Evolutionary conservation across 1,139 yeast species (phyloP), one percentile per base, ranked within the genome.

Genomic region (Kodamaea plutei): DNA sequence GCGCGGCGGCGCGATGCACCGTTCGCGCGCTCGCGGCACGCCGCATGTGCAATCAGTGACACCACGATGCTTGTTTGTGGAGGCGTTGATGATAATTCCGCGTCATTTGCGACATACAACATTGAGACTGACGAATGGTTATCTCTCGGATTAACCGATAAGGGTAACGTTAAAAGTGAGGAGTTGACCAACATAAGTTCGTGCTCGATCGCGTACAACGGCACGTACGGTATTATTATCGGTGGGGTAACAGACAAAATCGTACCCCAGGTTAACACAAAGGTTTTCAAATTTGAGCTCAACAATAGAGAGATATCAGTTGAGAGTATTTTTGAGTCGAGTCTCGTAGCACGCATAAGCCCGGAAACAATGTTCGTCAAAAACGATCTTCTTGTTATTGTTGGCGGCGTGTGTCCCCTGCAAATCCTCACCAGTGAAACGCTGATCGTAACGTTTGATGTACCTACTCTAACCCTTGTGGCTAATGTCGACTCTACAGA

Each of bases 331-430:
- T n/a, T n/a, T n/a, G n/a, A n/a, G n/a, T n/a, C n/a, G n/a, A n/a
- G n/a, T n/a, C n/a, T n/a, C n/a, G n/a, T n/a, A n/a, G n/a, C n/a
- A 21, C 58, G 87, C 37, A 70, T 75, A 33, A 79, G 84, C 12
- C 56, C 74, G 33, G 58, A 62, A 37, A 49, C 53, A 8, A 39
- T 46, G 2, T 44, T 58, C 22, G 22, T 54, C 5, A 44, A 47
- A 8, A 45, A 47, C 1, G 36, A 51, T 8, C 52, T 59, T 19
- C 34, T 78, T 3, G 26, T 78, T 1, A 28, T 82, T 1, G 65
- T 71, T 12, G 91, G 93, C 3, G 91, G 91, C 10, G 79, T 78
- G 1, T 62, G 74, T 15, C 61, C 70, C 4, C 36, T 45, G 6
- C 50, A 55, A 30, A 49, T 71, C 7, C 60, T 68, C 25, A 63